Percentiles rank a stretch among this genome's conserved stretches.
phyloP scores from a whole-genome alignment of 2,329 filamentous ascomycete species.

The Exserohilum turcica region DNA sequence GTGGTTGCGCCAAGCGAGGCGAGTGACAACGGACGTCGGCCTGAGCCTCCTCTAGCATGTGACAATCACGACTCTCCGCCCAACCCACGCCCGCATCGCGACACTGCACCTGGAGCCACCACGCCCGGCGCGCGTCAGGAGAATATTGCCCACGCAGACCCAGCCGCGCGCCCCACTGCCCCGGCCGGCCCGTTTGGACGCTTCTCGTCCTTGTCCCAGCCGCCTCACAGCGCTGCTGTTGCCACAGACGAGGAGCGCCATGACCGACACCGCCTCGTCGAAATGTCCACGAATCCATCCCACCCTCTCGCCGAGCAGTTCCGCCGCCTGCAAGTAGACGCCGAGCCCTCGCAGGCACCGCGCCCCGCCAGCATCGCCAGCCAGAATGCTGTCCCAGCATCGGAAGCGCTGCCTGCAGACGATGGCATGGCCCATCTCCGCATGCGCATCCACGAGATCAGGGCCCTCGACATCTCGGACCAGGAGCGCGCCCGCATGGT shows the following conservation, averaged over 20 bases:
- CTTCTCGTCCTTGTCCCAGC: slow-evolving; percentile 31
- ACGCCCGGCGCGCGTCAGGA: slow-evolving; percentile 9
- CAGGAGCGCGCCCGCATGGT: slow-evolving; percentile 57
- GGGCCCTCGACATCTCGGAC: slow-evolving; percentile 50
- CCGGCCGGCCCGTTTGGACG: slow-evolving; percentile 25
- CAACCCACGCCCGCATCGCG: slow-evolving; percentile 13
- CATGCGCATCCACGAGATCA: slow-evolving; percentile 55
- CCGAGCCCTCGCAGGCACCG: slow-evolving; percentile 28
- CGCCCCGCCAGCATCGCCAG: slow-evolving; percentile 9
- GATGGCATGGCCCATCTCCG: slow-evolving; percentile 57
- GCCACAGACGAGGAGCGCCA: slow-evolving; percentile 26
- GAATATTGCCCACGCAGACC: slow-evolving; percentile 10
- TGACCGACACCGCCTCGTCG: slow-evolving; percentile 30
- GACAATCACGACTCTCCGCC: slow-evolving; percentile 26
- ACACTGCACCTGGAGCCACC: slow-evolving; percentile 12
- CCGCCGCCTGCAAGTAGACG: slow-evolving; percentile 31
- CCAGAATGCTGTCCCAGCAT: slow-evolving; percentile 38
- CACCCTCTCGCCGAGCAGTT: slow-evolving; percentile 36
- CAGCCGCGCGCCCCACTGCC: slow-evolving; percentile 12
- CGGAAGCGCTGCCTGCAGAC: slow-evolving; percentile 53
- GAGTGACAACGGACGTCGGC: slow-evolving; percentile 19
- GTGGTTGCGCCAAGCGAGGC: slow-evolving; percentile 22
- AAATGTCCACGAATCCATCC: slow-evolving; percentile 42
- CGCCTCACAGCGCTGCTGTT: slow-evolving; percentile 29
- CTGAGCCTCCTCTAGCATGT: slow-evolving; percentile 31